Evolutionary conservation across 2,329 filamentous ascomycete genomes (phyloP).

Genomic region (Neophaeococcomyces aloes): DNA sequence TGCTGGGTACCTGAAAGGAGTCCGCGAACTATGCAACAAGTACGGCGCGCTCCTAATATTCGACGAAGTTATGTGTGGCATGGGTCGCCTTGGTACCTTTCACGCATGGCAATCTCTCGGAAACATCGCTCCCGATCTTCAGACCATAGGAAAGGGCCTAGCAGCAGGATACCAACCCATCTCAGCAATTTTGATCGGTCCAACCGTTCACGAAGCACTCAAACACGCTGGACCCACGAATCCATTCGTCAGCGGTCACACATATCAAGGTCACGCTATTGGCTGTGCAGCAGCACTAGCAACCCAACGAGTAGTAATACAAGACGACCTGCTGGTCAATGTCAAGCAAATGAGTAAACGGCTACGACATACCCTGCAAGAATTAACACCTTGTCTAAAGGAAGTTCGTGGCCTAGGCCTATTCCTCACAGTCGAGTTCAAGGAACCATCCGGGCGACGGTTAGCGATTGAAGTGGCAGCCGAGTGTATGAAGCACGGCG

Average conservation of each 20-base stretch:
- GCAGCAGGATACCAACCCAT: constrained; percentile 47
- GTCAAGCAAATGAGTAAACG: constrained; percentile 25
- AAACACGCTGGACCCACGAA: constrained; percentile 38
- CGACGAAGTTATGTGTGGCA: too few relatives aligned
- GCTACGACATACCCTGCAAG: constrained; percentile 31
- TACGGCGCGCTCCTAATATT: too few relatives aligned
- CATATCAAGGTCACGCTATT: constrained; percentile 46
- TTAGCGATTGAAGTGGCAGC: constrained; percentile 41
- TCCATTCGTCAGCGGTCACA: constrained; percentile 48
- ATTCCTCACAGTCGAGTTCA: constrained; percentile 51
- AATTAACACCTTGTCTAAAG: constrained; percentile 40
- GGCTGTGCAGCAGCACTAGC: constrained; percentile 43
- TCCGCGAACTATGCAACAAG: constrained; percentile 44
- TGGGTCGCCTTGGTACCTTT: too few relatives aligned
- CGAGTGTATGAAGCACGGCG: constrained; percentile 38
- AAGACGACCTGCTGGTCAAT: constrained; percentile 40
- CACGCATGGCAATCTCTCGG: constrained; percentile 44
- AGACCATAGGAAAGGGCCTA: constrained; percentile 50
- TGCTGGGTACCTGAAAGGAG: constrained; percentile 43
- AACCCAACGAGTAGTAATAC: constrained; percentile 40
- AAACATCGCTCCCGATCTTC: constrained; percentile 45
- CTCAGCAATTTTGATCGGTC: constrained; percentile 43
- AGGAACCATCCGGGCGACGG: constrained; percentile 22
- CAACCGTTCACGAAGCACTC: constrained; percentile 40
- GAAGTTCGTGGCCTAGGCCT: constrained; percentile 48